A percentile compares a stretch with the other conserved stretches of the same genome.
Evolutionary conservation across 371 early-diverging fungal genomes (phyloP).

Genomic region (Syncephalastrum monosporum): DNA sequence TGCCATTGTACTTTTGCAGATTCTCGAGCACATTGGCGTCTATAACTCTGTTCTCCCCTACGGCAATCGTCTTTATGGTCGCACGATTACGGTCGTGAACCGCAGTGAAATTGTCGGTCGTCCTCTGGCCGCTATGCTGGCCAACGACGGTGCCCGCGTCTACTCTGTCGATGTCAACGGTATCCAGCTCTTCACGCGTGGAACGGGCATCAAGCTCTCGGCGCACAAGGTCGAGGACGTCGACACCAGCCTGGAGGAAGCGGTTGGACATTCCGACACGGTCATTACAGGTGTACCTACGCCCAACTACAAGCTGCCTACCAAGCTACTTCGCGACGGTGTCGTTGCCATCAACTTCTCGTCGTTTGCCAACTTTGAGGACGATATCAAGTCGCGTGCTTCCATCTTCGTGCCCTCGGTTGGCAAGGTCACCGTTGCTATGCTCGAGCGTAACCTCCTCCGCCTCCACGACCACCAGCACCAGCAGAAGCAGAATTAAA

Average conservation of each 20-base stretch:
- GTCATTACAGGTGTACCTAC: slow-evolving; percentile 97
- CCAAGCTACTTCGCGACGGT: slow-evolving; percentile 86
- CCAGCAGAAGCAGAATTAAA: too few relatives aligned
- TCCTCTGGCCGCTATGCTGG: slow-evolving; percentile 94
- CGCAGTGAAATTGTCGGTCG: slow-evolving; percentile 97
- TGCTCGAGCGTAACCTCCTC: slow-evolving; percentile 93
- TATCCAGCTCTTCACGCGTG: slow-evolving; percentile 87
- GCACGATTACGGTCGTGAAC: slow-evolving; percentile 91
- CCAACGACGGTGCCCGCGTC: slow-evolving; percentile 97
- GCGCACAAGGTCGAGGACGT: slow-evolving; percentile 83
- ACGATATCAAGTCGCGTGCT: slow-evolving; percentile 82
- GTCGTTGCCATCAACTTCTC: slow-evolving; percentile 96
- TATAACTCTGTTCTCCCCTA: slow-evolving; percentile 89
- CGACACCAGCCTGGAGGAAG: slow-evolving; percentile 70
- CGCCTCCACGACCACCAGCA: slow-evolving; percentile 77
- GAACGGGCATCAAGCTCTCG: slow-evolving; percentile 69
- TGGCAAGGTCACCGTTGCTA: slow-evolving; percentile 97
- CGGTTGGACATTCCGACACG: slow-evolving; percentile 84
- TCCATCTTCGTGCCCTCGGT: slow-evolving; percentile 93
- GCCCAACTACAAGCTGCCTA: slow-evolving; percentile 82
- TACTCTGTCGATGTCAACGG: slow-evolving; percentile 92
- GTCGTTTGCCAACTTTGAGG: slow-evolving; percentile 87
- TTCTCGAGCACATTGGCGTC: slow-evolving; percentile 89
- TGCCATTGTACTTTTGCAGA: slow-evolving; percentile 30
- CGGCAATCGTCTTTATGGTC: slow-evolving; percentile 95